Evolutionary conservation across 208 protist genomes (phyloP), one percentile per base, ranked within the genome.

Genomic region (Crithidia expoeki): DNA sequence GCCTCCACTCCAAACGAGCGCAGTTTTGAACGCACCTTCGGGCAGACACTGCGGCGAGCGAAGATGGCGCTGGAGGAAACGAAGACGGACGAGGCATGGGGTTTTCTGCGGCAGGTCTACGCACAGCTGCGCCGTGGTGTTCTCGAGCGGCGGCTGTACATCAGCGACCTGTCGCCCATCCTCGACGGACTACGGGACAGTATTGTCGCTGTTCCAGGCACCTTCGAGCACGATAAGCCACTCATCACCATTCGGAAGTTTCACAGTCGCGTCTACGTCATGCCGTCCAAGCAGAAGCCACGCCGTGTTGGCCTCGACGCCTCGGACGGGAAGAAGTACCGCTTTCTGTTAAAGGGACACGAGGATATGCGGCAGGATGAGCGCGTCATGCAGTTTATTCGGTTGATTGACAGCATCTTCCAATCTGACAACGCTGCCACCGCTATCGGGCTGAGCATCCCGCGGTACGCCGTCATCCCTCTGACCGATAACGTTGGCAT

Each of bases 331-430:
- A 50, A 85, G 4, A 89, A 87, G 47, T 99, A 99, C 81, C 81
- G 89, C 52, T 99, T 99, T 82, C 79, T 99, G 17, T 88, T 99
- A 19, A 99, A 99, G 79, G 99, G 98, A 28, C 96, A 99, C 79
- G 98, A 99, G 85, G 97, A 99, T 73, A 87, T 99, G 76, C 83
- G 98, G 12, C 98, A 99, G 92, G 99, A 99, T 83, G 99, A 99
- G 88, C 93, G 99, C 36, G 99, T 99, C 17, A 99, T 99, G 99
- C 98, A 99, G 88, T 97, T 99, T 65, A 99, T 99, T 79, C 98
- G 96, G 2, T 86, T 99, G 9, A 98, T 99, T 21, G 99, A 99
- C 86, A 98, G 94, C 25, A 96, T 99, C 32, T 95, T 99, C 19
- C 69, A 79, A 14, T 83, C 80, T 17, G 96, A 99, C 74, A 90